Conservation (phyloP, 345 rosid species). For the Salix brachista region DNA sequence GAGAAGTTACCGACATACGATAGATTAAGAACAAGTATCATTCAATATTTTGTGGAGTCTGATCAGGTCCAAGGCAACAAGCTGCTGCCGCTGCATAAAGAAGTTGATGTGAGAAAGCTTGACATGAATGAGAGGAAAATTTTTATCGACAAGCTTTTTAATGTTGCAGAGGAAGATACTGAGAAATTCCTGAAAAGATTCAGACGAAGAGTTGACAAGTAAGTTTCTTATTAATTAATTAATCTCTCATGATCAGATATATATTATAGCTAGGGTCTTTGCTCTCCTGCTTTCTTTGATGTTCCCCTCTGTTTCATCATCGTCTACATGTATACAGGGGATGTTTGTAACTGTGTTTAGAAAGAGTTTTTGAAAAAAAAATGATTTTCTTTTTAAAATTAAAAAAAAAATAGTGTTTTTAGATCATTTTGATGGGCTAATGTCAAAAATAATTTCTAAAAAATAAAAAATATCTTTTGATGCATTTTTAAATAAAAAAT, state of each 20-base stretch:
- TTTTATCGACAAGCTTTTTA: slow-evolving; percentile 69
- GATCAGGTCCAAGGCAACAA: slow-evolving; percentile 28
- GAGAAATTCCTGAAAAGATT: slow-evolving; percentile 70
- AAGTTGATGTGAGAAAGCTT: slow-evolving; percentile 72
- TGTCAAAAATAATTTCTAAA: no score
- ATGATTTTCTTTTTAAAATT: no score
- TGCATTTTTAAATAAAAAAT: no score
- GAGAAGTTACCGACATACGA: slow-evolving; percentile 84
- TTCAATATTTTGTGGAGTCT: slow-evolving; percentile 44
- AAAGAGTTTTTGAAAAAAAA: no score
- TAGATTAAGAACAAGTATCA: slow-evolving; percentile 68
- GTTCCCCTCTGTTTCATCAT: neutral
- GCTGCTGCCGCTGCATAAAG: slow-evolving; percentile 29
- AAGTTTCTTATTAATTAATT: slow-evolving; percentile 1
- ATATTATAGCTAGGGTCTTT: neutral
- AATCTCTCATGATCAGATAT: neutral
- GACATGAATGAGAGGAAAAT: slow-evolving; percentile 56
- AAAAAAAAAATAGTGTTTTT: no score
- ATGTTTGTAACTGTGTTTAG: no score
- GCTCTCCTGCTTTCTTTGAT: neutral
- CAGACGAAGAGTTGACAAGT: slow-evolving; percentile 71
- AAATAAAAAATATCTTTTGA: no score
- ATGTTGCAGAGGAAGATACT: slow-evolving; percentile 84
- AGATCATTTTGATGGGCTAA: no score
- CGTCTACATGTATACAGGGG: neutral